Percentiles rank a stretch among this genome's conserved stretches.
Evolutionary conservation across 352 stramenopile species (phyloP).

Genomic region (Globisporangium takayamanum): DNA sequence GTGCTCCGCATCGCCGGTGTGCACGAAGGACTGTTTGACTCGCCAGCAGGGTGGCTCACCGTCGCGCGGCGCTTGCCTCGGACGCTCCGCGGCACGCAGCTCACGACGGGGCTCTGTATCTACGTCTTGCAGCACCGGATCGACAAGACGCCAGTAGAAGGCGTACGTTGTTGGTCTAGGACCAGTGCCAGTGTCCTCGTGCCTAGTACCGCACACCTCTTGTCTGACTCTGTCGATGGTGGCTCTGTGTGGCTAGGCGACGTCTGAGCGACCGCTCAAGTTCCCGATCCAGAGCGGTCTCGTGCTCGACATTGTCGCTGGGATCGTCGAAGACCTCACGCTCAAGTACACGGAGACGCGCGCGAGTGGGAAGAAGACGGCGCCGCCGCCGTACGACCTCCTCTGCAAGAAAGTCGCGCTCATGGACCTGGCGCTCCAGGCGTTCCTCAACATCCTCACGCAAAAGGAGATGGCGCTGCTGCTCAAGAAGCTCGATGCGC

Average conservation of each 20-base stretch:
- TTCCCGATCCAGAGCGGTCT: slow-evolving; percentile 73
- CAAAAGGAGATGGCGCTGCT: slow-evolving; percentile 63
- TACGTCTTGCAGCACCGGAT: slow-evolving; percentile 82
- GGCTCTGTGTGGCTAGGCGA: slow-evolving; percentile 16
- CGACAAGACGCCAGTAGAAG: slow-evolving; percentile 44
- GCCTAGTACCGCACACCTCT: background rate
- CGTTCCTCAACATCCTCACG: slow-evolving; percentile 69
- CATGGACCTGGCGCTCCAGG: slow-evolving; percentile 77
- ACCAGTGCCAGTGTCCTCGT: background rate
- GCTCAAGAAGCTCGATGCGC: slow-evolving; percentile 60
- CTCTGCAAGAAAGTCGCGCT: slow-evolving; percentile 80
- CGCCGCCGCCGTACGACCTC: slow-evolving; percentile 53
- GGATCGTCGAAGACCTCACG: slow-evolving; percentile 75
- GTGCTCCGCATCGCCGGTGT: slow-evolving; percentile 69
- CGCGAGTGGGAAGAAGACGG: slow-evolving; percentile 30
- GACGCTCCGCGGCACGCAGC: slow-evolving; percentile 63
- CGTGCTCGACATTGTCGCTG: slow-evolving; percentile 73
- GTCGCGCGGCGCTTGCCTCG: slow-evolving; percentile 66
- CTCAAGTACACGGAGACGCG: slow-evolving; percentile 57
- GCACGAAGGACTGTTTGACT: slow-evolving; percentile 78
- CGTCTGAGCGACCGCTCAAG: slow-evolving; percentile 65
- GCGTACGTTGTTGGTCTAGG: slow-evolving; percentile 18
- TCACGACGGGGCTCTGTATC: slow-evolving; percentile 66
- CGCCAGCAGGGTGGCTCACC: slow-evolving; percentile 59
- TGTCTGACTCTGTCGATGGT: background rate